These are phyloP conservation scores for Lyophyllum atratum DNA, from an alignment of 768 basidiomycete species.

Conservation along the genomic window DNA sequence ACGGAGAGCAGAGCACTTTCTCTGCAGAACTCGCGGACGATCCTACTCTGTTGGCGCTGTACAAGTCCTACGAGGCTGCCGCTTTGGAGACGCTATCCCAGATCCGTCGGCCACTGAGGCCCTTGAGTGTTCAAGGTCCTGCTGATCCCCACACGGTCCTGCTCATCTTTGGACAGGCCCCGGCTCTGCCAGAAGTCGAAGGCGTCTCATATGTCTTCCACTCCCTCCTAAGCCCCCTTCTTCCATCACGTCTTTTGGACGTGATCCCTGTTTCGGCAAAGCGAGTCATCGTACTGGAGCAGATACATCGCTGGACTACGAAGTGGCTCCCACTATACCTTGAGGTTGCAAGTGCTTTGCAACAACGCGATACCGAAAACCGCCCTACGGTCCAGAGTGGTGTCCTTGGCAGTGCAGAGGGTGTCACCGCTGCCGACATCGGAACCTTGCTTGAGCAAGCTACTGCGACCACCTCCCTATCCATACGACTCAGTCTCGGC, in stretches of 20 bases:
- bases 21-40: conserved; percentile 22
- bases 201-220: conserved; percentile 66
- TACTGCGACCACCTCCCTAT: conserved; percentile 30
- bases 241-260: conserved; percentile 53
- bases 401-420: conserved; percentile 52
- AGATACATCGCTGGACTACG: conserved; percentile 71
- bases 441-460: conserved; percentile 51
- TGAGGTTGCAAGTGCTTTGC: conserved; percentile 74
- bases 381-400: conserved; percentile 63
- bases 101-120: conserved; percentile 59
- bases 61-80: conserved; percentile 67
- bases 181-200: conserved; percentile 46
- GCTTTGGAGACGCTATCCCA: conserved; percentile 65
- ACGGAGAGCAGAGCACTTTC: neutral
- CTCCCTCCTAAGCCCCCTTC: conserved; percentile 73
- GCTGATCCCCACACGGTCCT: conserved; percentile 65
- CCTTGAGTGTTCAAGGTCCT: conserved; percentile 54
- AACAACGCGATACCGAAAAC: conserved; percentile 50
- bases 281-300: conserved; percentile 81
- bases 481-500: conserved; percentile 54
- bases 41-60: conserved; percentile 32
- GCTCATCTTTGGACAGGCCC: conserved; percentile 63
- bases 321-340: conserved; percentile 90
- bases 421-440: conserved; percentile 46
- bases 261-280: conserved; percentile 63